These are phyloP conservation scores for Ailanthus altissimus DNA, from an alignment of 345 rosid genomes.

Conservation along the genomic window DNA sequence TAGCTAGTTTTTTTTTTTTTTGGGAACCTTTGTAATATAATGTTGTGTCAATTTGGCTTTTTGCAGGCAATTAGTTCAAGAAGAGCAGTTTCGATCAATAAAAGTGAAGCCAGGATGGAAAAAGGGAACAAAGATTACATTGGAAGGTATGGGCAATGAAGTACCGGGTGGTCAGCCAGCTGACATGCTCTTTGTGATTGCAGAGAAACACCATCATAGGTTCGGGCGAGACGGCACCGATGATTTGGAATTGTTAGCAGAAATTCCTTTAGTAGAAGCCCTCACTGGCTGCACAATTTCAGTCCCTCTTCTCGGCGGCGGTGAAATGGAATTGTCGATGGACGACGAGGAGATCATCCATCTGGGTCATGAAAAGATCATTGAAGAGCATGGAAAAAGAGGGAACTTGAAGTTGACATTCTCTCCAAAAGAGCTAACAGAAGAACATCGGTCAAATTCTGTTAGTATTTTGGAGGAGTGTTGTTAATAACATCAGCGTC, in stretches of 20 bases:
- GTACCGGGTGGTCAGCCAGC: slow-evolving; percentile 58
- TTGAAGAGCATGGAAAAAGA: slow-evolving; percentile 53
- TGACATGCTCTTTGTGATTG: slow-evolving; percentile 60
- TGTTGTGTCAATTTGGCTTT: neutral
- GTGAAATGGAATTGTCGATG: slow-evolving; percentile 35
- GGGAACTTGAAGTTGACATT: slow-evolving; percentile 59
- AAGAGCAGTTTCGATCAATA: slow-evolving; percentile 63
- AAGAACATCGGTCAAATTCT: slow-evolving; percentile 47
- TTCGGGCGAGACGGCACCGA: slow-evolving; percentile 62
- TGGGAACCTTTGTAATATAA: neutral
- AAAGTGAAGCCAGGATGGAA: slow-evolving; percentile 91
- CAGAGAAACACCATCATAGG: slow-evolving; percentile 56
- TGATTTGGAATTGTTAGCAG: slow-evolving; percentile 53
- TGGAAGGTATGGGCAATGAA: slow-evolving; percentile 82
- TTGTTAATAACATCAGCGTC: slow-evolving; percentile 21
- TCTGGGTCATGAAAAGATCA: slow-evolving; percentile 53
- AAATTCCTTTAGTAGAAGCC: slow-evolving; percentile 64
- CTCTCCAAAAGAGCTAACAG: slow-evolving; percentile 58
- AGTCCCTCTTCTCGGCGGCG: slow-evolving; percentile 61
- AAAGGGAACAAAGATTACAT: slow-evolving; percentile 74
- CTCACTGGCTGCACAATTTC: slow-evolving; percentile 59
- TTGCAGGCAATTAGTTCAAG: slow-evolving; percentile 49
- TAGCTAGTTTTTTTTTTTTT: neutral
- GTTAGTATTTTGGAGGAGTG: slow-evolving; percentile 50
- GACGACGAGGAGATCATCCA: slow-evolving; percentile 55